Conservation (phyloP, 331 rosid genomes). For the Stylosanthes scabra region DNA sequence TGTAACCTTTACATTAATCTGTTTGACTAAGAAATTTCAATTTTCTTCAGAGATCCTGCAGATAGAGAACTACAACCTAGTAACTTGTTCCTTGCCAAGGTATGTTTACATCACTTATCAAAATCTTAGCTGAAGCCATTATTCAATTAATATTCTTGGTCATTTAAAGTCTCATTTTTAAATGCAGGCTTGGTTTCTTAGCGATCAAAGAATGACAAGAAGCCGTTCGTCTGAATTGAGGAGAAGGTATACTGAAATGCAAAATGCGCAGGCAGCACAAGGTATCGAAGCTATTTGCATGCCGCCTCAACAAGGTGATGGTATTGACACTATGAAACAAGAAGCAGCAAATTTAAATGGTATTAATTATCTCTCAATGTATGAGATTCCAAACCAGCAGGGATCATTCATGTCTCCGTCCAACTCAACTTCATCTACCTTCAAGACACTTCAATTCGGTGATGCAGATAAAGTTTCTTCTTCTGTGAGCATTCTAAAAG, state of each 20-base stretch:
- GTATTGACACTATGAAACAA: slow-evolving; percentile 47
- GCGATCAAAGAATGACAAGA: slow-evolving; percentile 93
- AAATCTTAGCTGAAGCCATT: slow-evolving; percentile 29
- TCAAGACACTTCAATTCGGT: slow-evolving; percentile 57
- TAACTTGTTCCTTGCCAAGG: slow-evolving; percentile 87
- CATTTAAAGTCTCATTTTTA: slow-evolving; percentile 37
- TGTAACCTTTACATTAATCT: slow-evolving; percentile 7
- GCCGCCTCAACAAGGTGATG: slow-evolving; percentile 54
- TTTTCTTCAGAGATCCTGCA: slow-evolving; percentile 68
- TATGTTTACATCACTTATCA: slow-evolving; percentile 32
- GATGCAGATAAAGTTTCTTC: slow-evolving; percentile 86
- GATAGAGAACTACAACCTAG: slow-evolving; percentile 73
- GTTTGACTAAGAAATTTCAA: slow-evolving; percentile 34
- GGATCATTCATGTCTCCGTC: slow-evolving; percentile 77
- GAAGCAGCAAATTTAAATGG: slow-evolving; percentile 58
- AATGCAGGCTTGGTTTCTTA: slow-evolving; percentile 93
- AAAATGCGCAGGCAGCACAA: slow-evolving; percentile 60
- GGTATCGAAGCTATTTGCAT: slow-evolving; percentile 61
- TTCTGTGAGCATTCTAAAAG: slow-evolving; percentile 90
- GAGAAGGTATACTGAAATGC: slow-evolving; percentile 79
- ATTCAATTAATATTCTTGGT: slow-evolving; percentile 39
- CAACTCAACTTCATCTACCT: slow-evolving; percentile 76
- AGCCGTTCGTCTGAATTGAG: slow-evolving; percentile 97
- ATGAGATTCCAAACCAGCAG: slow-evolving; percentile 67
- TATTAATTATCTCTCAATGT: slow-evolving; percentile 53